Evolutionary conservation across 768 basidiomycete species (phyloP).

Genomic region (Hygrophorus pudorinus): DNA sequence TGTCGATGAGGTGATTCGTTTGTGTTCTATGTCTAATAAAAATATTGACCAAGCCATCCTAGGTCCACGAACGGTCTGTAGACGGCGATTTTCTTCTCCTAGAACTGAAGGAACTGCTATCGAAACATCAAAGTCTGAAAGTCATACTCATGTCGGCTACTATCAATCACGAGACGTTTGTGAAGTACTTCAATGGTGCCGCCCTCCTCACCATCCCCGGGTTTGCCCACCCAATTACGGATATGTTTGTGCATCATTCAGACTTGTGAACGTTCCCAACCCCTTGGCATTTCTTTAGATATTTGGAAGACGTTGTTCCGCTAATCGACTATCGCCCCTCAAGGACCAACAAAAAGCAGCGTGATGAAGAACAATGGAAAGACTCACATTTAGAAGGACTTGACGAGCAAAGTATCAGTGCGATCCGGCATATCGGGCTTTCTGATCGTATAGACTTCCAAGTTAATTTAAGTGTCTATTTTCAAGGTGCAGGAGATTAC

Average conservation of each 20-base stretch:
- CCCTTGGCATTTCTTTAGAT: too few species aligned
- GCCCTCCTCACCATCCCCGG: conserved; percentile 83
- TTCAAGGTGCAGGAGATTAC: conserved; percentile 4
- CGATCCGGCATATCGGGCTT: conserved; percentile 51
- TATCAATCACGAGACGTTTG: conserved; percentile 82
- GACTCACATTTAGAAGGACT: conserved; percentile 45
- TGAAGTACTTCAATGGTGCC: conserved; percentile 72
- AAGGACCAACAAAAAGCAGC: conserved; percentile 25
- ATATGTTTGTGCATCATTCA: conserved; percentile 39
- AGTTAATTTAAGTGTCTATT: conserved; percentile 22
- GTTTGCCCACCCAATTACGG: conserved; percentile 65
- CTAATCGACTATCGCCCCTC: conserved; percentile 45
- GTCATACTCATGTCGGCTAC: conserved; percentile 92
- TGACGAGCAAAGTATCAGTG: conserved; percentile 34
- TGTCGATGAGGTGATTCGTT: conserved; percentile 68
- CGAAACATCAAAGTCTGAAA: conserved; percentile 55
- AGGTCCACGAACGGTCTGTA: conserved; percentile 90
- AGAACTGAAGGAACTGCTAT: conserved; percentile 69
- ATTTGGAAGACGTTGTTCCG: conserved; percentile 73
- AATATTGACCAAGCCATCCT: neutral
- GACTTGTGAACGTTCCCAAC: too few species aligned
- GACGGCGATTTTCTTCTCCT: conserved; percentile 87
- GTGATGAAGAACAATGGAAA: conserved; percentile 35
- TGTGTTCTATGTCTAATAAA: neutral
- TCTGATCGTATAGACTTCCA: conserved; percentile 67